Base-by-base conservation (phyloP, 768 basidiomycete species). In the Chiua virens region DNA sequence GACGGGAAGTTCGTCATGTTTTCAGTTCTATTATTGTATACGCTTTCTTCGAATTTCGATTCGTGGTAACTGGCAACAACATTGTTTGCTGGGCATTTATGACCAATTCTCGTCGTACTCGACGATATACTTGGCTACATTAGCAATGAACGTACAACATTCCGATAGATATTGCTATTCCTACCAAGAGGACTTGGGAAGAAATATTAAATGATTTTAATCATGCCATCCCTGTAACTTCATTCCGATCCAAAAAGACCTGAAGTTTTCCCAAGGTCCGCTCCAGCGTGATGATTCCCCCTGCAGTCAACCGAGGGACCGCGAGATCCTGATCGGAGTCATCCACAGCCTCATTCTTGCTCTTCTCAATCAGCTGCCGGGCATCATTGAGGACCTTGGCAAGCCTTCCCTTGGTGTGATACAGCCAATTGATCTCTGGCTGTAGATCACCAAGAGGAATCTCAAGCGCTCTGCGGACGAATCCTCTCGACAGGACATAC, bases 381-480 rank as follows among this genome's bases (percentile, higher is more conserved):
- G 88, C 82, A 58, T 85, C 82, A 5, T 65, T 59, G 13, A 95
- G 72, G 36, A 92, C 83, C 67, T 87, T 88, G 52, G 77, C 74
- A 43, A 95, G 79, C 47, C 80, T 81, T 32, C 80, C 79, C 46
- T 78, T 72, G 28, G 74, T 73, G 68, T 81, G 76, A 68, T 94
- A 97, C 52, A 92, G 71, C 78, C 85, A 83, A 20, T 69, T 71
- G 48, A 97, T 79, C 68, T 94, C 94, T 5, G 72, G 57, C 52
- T 87, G 86, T 23, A 97, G 71, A 8, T 83, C 80, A 34, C 82
- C 78, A 5, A 84, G 79, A 20, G 92, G 90, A 23, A 86, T 74
- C 71, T 92, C 89, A 25, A 95, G 81, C 13, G 93, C 93, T 17
- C 89, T 85, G n/a, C 87, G 85, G 43, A 95, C 84, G 64, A 96